Conservation (phyloP, 179 eudicot species). For the Spergularia azorica region DNA sequence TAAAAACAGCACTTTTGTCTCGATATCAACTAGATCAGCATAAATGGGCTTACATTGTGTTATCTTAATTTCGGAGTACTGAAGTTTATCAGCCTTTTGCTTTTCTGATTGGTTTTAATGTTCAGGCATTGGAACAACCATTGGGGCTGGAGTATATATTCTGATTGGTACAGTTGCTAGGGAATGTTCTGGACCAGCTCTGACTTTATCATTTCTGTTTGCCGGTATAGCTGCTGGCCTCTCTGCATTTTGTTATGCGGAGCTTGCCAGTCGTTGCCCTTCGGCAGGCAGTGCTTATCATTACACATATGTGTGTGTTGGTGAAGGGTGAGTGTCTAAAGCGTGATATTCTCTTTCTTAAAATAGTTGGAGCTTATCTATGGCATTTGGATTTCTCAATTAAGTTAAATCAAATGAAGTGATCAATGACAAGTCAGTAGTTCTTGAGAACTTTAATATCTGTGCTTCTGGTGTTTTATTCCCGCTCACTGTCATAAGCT, state of each 20-base stretch:
- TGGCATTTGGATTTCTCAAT: neutral
- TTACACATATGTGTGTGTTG: slow-evolving; percentile 88
- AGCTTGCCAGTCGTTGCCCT: slow-evolving; percentile 95
- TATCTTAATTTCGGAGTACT: neutral
- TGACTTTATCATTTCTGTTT: slow-evolving; percentile 74
- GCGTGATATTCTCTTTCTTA: neutral
- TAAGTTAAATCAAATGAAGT: neutral
- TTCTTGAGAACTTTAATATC: neutral
- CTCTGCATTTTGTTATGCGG: slow-evolving; percentile 96
- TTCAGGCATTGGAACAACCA: slow-evolving; percentile 90
- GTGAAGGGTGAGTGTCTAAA: slow-evolving; percentile 72
- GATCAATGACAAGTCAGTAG: neutral
- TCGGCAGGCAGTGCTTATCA: slow-evolving; percentile 99
- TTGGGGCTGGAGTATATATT: slow-evolving; percentile 96
- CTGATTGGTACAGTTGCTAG: slow-evolving; percentile 94
- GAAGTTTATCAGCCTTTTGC: neutral
- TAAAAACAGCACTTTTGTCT: neutral
- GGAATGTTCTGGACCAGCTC: slow-evolving; percentile 89
- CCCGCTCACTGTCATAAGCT: neutral
- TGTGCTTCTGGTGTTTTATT: neutral
- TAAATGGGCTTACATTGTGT: neutral
- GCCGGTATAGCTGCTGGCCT: slow-evolving; percentile 97
- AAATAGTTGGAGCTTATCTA: neutral
- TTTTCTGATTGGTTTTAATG: neutral
- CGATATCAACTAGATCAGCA: neutral